Evolutionary conservation across 192 early-diverging fungal species (phyloP), one percentile per base, ranked within the genome.

Genomic region (Radiomyces spectabilis): DNA sequence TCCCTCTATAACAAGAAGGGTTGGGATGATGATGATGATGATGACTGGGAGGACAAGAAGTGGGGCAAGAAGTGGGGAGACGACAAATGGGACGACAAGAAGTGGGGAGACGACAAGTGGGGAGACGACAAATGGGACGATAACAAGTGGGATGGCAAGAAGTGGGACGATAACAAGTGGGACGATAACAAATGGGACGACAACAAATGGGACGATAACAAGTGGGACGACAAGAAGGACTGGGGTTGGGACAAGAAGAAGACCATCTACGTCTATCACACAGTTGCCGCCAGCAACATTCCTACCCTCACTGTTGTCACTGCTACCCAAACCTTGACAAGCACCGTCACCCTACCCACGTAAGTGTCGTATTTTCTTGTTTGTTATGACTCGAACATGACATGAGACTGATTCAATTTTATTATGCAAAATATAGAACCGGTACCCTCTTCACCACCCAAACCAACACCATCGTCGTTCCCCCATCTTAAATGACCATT

Each of bases 91-190:
- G 58, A 70, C n/a, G 29, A 51, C 0, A 22, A 51, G 0, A 15
- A 51, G 4, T 29, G 35, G 8, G 49, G 35, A 15, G 49, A 51
- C 22, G 49, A 51, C 7, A 33, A 51, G n/a, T 29, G 35, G 31
- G 49, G 35, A 29, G 42, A 59, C 10, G 64, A 72, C 12, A 42
- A 46, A 3, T 41, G 46, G 13, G 54, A 56, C 26, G 52, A 54
- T 8, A 12, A 41, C 8, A 16, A 37, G 9, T n/a, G 9, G 4
- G 52, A 27, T 26, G 35, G 19, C 33, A 35, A 16, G 13, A 30
- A 21, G n/a, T 13, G 16, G 8, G 46, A 31, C 27, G 22, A 31
- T 1, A 0, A 48, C 30, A 1, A 43, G 10, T 6, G 19, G 8
- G 41, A 21, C 18, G 8, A 21, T 48, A 0, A 29, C 25, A 27